phyloP scores from a whole-genome alignment of 2,329 filamentous ascomycete species.

The Gaeumannomyces sp. region DNA sequence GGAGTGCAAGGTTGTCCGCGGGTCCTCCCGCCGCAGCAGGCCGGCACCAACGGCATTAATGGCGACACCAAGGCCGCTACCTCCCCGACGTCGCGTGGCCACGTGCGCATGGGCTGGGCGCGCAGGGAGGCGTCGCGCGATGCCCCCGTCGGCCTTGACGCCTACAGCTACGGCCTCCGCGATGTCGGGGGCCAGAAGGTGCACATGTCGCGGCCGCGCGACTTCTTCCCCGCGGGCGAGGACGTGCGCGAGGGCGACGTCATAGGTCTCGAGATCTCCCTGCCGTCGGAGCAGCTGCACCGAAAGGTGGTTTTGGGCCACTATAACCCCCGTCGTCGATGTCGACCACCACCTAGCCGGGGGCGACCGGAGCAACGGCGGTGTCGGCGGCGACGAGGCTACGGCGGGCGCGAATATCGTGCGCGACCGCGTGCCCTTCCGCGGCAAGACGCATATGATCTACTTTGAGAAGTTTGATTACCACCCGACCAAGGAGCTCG shows the following conservation, averaged over 20 bases:
- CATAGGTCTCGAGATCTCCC: conserved; percentile 84
- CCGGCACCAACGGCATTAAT: conserved; percentile 23
- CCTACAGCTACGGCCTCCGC: conserved; percentile 89
- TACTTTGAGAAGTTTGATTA: conserved; percentile 94
- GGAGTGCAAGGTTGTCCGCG: conserved; percentile 83
- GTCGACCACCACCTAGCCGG: conserved; percentile 50
- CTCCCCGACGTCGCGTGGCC: conserved; percentile 46
- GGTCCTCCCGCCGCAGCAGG: conserved; percentile 44
- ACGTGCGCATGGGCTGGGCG: conserved; percentile 82
- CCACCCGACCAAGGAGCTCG: conserved; percentile 78
- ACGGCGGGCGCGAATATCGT: conserved; percentile 67
- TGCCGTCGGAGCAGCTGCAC: conserved; percentile 80
- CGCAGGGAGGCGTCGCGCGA: conserved; percentile 75
- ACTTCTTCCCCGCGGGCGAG: conserved; percentile 75
- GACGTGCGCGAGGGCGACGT: conserved; percentile 86
- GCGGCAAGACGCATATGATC: conserved; percentile 77
- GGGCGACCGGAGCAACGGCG: conserved; percentile 29
- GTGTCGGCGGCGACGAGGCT: not conserved
- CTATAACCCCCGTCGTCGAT: conserved; percentile 83
- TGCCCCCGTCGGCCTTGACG: conserved; percentile 78
- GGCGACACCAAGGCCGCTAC: conserved; percentile 13
- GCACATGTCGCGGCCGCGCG: conserved; percentile 87
- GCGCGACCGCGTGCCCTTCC: conserved; percentile 88
- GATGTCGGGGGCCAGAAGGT: conserved; percentile 88
- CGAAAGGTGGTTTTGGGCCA: conserved; percentile 80